These are phyloP conservation scores for Vaccinium myrtillus DNA, from an alignment of 148 eudicot species.

Conservation along the genomic window DNA sequence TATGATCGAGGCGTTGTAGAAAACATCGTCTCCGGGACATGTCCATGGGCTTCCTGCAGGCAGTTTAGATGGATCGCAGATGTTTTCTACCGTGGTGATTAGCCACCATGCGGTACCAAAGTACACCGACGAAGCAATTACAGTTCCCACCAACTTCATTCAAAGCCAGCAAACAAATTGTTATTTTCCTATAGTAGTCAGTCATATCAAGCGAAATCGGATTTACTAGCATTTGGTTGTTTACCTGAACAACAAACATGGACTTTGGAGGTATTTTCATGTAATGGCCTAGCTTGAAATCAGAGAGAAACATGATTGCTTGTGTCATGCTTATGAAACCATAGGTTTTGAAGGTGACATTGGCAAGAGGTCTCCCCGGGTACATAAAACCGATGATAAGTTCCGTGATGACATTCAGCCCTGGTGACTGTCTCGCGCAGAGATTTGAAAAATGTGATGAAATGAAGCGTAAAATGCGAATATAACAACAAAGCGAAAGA, in stretches of 20 bases:
- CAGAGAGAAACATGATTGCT: slow-evolving; percentile 40
- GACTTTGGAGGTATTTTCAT: slow-evolving; percentile 55
- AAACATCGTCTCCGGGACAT: slow-evolving; percentile 50
- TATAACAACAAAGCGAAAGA: neutral
- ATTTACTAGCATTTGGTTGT: neutral
- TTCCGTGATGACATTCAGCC: slow-evolving; percentile 45
- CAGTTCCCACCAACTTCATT: slow-evolving; percentile 41
- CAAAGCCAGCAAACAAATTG: neutral
- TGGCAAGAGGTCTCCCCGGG: slow-evolving; percentile 49
- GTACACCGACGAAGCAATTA: slow-evolving; percentile 40
- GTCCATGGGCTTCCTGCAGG: slow-evolving; percentile 57
- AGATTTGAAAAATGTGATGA: neutral
- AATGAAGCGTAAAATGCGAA: neutral
- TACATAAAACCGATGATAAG: slow-evolving; percentile 46
- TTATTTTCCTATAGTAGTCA: neutral
- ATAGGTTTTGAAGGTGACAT: slow-evolving; percentile 43
- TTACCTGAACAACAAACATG: slow-evolving; percentile 51
- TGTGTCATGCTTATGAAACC: slow-evolving; percentile 47
- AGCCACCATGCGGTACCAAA: slow-evolving; percentile 54
- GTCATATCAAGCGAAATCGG: neutral
- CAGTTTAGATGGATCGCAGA: slow-evolving; percentile 28
- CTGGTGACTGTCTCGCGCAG: slow-evolving; percentile 30
- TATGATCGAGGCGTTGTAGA: slow-evolving; percentile 50
- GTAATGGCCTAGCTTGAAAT: slow-evolving; percentile 53
- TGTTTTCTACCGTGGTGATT: slow-evolving; percentile 30